Evolutionary conservation across 352 stramenopile genomes (phyloP).

Genomic region (Phytophthora litchii): DNA sequence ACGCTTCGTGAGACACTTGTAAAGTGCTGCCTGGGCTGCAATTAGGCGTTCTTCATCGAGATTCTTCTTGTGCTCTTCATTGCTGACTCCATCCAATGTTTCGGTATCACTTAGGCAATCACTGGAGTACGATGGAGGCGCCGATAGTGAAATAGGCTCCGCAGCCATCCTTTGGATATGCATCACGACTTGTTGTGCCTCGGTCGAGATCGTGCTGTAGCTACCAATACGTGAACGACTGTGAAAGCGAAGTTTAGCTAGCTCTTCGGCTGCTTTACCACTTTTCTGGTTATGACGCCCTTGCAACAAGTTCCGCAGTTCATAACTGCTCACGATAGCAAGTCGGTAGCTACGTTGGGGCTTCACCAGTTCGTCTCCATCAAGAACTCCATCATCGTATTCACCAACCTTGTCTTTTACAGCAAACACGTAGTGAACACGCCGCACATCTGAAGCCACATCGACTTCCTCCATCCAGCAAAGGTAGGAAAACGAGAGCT

Average conservation of each 20-base stretch:
- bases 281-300: conserved; percentile 27
- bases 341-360: conserved; percentile 27
- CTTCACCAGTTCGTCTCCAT: conserved; percentile 12
- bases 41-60: conserved; percentile 27
- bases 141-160: conserved; percentile 15
- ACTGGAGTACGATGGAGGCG: conserved; percentile 25
- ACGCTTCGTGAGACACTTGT: conserved; percentile 61
- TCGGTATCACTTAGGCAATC: conserved; percentile 31
- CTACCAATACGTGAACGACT: conserved; percentile 70
- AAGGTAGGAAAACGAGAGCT: conserved; percentile 55
- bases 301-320: conserved; percentile 53
- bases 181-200: conserved; percentile 47
- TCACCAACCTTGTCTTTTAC: conserved; percentile 41
- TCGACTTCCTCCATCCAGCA: conserved; percentile 85
- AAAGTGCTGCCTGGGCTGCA: conserved; percentile 60
- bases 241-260: conserved; percentile 63
- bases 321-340: conserved; percentile 71
- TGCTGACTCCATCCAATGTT: conserved; percentile 13
- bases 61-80: conserved; percentile 18
- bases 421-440: conserved; percentile 71
- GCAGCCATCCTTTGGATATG: conserved; percentile 41
- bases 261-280: conserved; percentile 17
- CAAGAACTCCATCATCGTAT: conserved; percentile 30
- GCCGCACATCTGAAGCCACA: conserved; percentile 54
- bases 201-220: conserved; percentile 74